A percentile compares a stretch with the other conserved stretches of the same genome.
Evolutionary conservation across 116 monocot genomes (phyloP).

Genomic region (Papilionanthe hybrid): DNA sequence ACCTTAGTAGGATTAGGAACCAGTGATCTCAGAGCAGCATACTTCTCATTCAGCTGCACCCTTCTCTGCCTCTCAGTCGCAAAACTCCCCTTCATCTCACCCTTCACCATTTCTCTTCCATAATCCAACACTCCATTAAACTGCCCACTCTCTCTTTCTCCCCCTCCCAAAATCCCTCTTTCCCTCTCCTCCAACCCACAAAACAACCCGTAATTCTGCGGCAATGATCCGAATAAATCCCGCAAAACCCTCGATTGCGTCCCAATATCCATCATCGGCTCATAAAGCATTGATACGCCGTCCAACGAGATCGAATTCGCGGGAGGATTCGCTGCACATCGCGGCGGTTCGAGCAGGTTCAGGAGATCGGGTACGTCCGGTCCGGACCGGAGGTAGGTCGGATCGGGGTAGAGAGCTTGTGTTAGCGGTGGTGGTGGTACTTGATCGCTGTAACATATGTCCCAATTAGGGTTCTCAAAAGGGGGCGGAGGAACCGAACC

Average conservation of each 20-base stretch:
- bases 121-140: conserved; percentile 44
- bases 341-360: conserved; percentile 54
- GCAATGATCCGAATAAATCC: conserved; percentile 65
- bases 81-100: conserved; percentile 42
- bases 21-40: conserved; percentile 56
- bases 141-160: conserved; percentile 3
- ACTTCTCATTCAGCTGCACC: conserved; percentile 90
- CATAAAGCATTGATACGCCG: conserved; percentile 23
- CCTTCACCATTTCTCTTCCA: conserved; percentile 44
- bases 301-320: conserved; percentile 13
- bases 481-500: too few species aligned
- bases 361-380: conserved; percentile 50
- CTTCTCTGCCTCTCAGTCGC: conserved; percentile 89
- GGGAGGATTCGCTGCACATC: conserved; percentile 10
- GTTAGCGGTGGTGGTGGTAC: neutral
- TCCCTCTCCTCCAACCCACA: conserved; percentile 56
- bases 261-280: conserved; percentile 24
- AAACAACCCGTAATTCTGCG: conserved; percentile 58
- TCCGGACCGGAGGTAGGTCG: conserved; percentile 2
- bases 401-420: conserved; percentile 4
- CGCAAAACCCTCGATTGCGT: conserved; percentile 38
- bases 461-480: conserved; percentile 9
- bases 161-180: conserved; percentile 13
- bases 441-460: neutral
- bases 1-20: conserved; percentile 93